Evolutionary conservation across 1,139 yeast genomes (phyloP), one percentile per base, ranked within the genome.

Genomic region (Pichia sp.): DNA sequence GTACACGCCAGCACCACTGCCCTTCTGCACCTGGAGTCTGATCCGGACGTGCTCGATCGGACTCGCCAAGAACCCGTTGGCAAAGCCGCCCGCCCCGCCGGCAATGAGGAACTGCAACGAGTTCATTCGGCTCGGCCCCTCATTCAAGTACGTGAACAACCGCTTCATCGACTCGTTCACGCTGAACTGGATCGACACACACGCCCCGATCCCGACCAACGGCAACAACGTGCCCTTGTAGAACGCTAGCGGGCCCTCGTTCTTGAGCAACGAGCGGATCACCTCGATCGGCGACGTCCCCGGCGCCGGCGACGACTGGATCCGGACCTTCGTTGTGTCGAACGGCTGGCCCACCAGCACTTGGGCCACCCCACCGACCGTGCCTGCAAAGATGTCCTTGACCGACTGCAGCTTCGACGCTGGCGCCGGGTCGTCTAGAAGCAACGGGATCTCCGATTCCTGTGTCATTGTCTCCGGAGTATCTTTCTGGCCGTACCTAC

Each of bases 311-410:
- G 90, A 83, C 8, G 93, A 85, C 67, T 92, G 97, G 50, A 92
- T 76, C 60, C 98, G 79, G 42, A 92, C 97, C 71, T 91, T 92
- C 49, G 95, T 89, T 10, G 96, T 89, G 69, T 92, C 98, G 65
- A 92, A 92, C 12, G 98, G 98, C 71, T 92, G 97, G 36, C 97
- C 97, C n/a, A 87, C 89, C 49, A 92, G 75, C 14, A 92, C 97
- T 72, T 92, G 98, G 16, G 97, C 91, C 48, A 92, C 82, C 57
- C 98, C 98, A 58, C 97, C 97, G 67, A 88, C 78, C 38, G 97
- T 91, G 10, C 97, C 98, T 6, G 95, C 95, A 59, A 87, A 75
- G 52, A 92, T 79, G 69, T 92, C 97, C 66, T 90, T 91, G 36
- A 77, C 66, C 2, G 90, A 93, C 63, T 91, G 83, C 64, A 76